Evolutionary conservation across 345 rosid genomes (phyloP).

Genomic region (Schrenkiella parvula): DNA sequence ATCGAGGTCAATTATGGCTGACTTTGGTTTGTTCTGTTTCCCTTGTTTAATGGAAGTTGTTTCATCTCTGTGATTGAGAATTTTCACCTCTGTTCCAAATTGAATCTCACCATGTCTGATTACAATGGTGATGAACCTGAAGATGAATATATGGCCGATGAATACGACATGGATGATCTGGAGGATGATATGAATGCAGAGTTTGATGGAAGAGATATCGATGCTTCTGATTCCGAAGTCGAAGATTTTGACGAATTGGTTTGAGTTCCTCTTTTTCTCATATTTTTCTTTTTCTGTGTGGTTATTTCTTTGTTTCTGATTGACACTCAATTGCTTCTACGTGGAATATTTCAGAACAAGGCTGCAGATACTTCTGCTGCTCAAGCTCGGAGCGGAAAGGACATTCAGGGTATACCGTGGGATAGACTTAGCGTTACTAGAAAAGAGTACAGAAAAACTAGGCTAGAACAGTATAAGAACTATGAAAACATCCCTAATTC

Average conservation of each 20-base stretch:
- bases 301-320: too few relatives aligned
- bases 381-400: conserved; percentile 79
- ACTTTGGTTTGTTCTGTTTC: conserved; percentile 31
- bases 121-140: conserved; percentile 48
- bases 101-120: conserved; percentile 44
- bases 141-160: conserved; percentile 61
- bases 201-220: conserved; percentile 43
- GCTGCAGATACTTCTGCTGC: conserved; percentile 72
- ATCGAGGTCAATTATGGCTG: conserved; percentile 24
- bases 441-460: conserved; percentile 76
- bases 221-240: conserved; percentile 62
- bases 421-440: conserved; percentile 80
- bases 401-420: conserved; percentile 99
- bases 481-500: conserved; percentile 79
- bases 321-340: background rate
- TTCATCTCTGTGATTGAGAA: conserved; percentile 8
- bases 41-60: conserved; percentile 24
- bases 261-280: conserved; percentile 11
- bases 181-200: conserved; percentile 61
- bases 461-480: conserved; percentile 93
- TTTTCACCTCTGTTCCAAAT: conserved; percentile 13
- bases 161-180: conserved; percentile 59
- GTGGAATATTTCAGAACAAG: conserved; percentile 31
- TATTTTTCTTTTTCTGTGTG: background rate
- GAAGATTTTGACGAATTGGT: conserved; percentile 61